phyloP scores from a whole-genome alignment of 208 protist genomes.

The Crithidia thermophila region DNA sequence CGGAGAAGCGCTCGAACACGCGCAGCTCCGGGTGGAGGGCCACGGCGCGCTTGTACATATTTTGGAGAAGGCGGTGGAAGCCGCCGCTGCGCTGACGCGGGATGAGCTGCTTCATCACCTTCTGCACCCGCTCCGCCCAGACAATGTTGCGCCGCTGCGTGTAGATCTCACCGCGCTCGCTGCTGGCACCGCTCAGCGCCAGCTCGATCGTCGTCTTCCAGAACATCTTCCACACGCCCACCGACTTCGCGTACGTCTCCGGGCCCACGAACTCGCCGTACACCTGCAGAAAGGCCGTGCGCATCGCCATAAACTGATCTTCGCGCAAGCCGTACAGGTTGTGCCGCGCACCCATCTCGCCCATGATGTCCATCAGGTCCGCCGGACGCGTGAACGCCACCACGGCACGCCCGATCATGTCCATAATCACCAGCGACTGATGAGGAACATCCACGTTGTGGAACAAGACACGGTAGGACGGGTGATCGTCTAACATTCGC shows the following conservation, averaged over 20 bases:
- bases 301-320: slow-evolving; percentile 20
- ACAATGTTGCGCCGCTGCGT: slow-evolving; percentile 1
- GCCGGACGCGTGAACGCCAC: slow-evolving; percentile 14
- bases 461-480: slow-evolving; percentile 14
- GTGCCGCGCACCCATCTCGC: slow-evolving; percentile 33
- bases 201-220: slow-evolving; percentile 23
- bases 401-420: slow-evolving; percentile 32
- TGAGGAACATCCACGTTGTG: neutral
- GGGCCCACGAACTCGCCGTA: slow-evolving; percentile 6
- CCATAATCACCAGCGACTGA: slow-evolving; percentile 21
- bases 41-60: slow-evolving; percentile 35
- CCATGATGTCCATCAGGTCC: slow-evolving; percentile 30
- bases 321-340: slow-evolving; percentile 20
- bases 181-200: neutral
- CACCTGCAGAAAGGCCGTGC: slow-evolving; percentile 19
- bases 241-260: neutral
- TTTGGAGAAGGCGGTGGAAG: slow-evolving; percentile 30
- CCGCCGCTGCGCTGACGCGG: slow-evolving; percentile 19
- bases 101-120: neutral
- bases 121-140: slow-evolving; percentile 21
- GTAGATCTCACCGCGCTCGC: slow-evolving; percentile 16
- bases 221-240: slow-evolving; percentile 21
- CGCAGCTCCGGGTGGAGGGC: slow-evolving; percentile 14
- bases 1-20: slow-evolving; percentile 21
- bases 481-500: slow-evolving; percentile 11